phyloP scores from a whole-genome alignment of 2,329 filamentous ascomycete genomes.

The Xylaria sp. region DNA sequence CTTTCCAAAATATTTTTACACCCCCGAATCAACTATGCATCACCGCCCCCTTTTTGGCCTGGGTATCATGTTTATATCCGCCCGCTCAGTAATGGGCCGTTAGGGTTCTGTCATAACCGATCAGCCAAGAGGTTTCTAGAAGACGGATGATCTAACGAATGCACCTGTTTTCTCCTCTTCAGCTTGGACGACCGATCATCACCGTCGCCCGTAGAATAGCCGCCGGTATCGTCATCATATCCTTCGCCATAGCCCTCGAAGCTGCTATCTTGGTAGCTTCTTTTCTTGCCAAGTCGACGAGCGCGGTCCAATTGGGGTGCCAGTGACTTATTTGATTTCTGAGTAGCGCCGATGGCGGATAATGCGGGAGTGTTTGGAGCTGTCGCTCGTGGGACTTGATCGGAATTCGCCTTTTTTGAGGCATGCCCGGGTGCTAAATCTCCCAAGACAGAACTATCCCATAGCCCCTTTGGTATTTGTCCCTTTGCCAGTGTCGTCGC shows the following conservation, averaged over 20 bases:
- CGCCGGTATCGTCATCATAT: conserved; percentile 73
- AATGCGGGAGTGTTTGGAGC: conserved; percentile 64
- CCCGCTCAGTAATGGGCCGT: conserved; percentile 53
- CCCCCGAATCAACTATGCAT: conserved; percentile 35
- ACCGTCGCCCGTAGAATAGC: conserved; percentile 78
- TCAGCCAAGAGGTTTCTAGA: conserved; percentile 53
- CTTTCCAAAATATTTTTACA: conserved; percentile 39
- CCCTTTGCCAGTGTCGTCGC: conserved; percentile 69
- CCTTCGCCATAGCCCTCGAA: conserved; percentile 80
- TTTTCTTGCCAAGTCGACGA: conserved; percentile 75
- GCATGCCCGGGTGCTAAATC: conserved; percentile 60
- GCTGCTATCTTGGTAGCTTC: conserved; percentile 78
- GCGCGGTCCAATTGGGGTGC: conserved; percentile 65
- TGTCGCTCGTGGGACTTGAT: conserved; percentile 58
- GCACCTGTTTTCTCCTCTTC: conserved; percentile 75
- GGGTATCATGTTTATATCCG: conserved; percentile 66
- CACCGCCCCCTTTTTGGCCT: conserved; percentile 32
- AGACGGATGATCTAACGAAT: conserved; percentile 45
- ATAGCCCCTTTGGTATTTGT: conserved; percentile 62
- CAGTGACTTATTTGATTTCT: conserved; percentile 48
- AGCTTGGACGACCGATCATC: conserved; percentile 66
- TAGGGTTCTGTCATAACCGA: conserved; percentile 57
- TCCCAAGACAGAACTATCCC: conserved; percentile 68
- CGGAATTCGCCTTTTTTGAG: conserved; percentile 51
- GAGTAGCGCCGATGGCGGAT: conserved; percentile 46